These are phyloP conservation scores for Penicillium sclerotiorum DNA, from an alignment of 2,329 filamentous ascomycete genomes.

Conservation along the genomic window DNA sequence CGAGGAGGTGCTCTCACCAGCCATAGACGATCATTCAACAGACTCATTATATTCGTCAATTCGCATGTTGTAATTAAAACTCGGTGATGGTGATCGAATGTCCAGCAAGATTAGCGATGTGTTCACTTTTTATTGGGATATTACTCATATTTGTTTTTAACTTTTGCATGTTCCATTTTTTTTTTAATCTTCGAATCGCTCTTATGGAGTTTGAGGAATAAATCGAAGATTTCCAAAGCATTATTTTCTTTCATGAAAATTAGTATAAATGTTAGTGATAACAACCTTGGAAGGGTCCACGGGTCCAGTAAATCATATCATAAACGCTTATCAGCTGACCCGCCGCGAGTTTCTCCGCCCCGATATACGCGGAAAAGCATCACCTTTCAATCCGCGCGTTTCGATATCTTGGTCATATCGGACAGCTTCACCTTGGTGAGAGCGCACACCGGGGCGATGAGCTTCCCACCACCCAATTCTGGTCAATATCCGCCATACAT, in stretches of 20 bases:
- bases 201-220: too few relatives aligned
- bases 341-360: conserved; percentile 34
- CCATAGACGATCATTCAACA: conserved; percentile 34
- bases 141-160: too few relatives aligned
- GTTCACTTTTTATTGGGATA: too few relatives aligned
- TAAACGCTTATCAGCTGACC: conserved; percentile 28
- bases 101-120: too few relatives aligned
- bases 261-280: too few relatives aligned
- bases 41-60: conserved; percentile 41
- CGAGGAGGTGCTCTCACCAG: conserved; percentile 37
- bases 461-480: conserved; percentile 45
- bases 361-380: conserved; percentile 28
- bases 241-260: too few relatives aligned
- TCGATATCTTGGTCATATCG: not conserved
- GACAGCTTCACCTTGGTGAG: conserved; percentile 22
- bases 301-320: too few relatives aligned
- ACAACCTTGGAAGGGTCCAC: too few relatives aligned
- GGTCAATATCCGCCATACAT: conserved; percentile 39
- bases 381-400: conserved; percentile 14
- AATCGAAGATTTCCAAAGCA: too few relatives aligned
- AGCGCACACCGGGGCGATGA: conserved; percentile 41
- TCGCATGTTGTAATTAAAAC: conserved; percentile 32
- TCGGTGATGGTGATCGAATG: not conserved
- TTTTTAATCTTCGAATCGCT: too few relatives aligned
- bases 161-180: too few relatives aligned